Conservation (phyloP, 768 basidiomycete genomes). For the Tylopilus felleus region DNA sequence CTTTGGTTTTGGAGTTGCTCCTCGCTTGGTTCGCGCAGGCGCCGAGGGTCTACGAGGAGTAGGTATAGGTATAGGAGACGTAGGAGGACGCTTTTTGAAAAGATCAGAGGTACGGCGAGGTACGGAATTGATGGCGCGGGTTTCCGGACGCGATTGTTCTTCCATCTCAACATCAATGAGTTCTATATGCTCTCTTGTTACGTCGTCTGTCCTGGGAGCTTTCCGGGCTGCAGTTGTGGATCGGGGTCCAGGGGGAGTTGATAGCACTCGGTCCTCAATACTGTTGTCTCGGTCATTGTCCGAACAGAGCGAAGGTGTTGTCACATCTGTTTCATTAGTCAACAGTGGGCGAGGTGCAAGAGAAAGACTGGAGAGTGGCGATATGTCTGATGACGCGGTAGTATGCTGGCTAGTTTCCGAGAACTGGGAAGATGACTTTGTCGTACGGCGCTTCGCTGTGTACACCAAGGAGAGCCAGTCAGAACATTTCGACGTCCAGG, state of each 20-base stretch:
- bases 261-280: conserved; percentile 45
- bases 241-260: conserved; percentile 48
- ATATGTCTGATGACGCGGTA: conserved; percentile 18
- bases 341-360: conserved; percentile 25
- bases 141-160: conserved; percentile 14
- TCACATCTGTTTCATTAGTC: conserved; percentile 38
- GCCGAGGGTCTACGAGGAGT: conserved; percentile 55
- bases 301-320: conserved; percentile 72
- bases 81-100: conserved; percentile 60
- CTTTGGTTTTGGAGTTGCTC: conserved; percentile 31
- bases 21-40: conserved; percentile 47
- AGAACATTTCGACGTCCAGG: not conserved
- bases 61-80: conserved; percentile 56
- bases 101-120: conserved; percentile 31
- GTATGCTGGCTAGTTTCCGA: conserved; percentile 13
- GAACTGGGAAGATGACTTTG: conserved; percentile 25
- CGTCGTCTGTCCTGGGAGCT: not conserved
- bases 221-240: conserved; percentile 1
- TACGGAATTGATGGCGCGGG: conserved; percentile 7
- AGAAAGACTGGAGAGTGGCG: conserved; percentile 24
- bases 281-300: conserved; percentile 58
- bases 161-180: conserved; percentile 40
- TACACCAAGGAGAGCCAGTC: conserved; percentile 4
- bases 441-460: conserved; percentile 40
- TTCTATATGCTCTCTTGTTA: conserved; percentile 19